Evolutionary conservation across 768 basidiomycete species (phyloP).

Genomic region (Pleurotus platypus): DNA sequence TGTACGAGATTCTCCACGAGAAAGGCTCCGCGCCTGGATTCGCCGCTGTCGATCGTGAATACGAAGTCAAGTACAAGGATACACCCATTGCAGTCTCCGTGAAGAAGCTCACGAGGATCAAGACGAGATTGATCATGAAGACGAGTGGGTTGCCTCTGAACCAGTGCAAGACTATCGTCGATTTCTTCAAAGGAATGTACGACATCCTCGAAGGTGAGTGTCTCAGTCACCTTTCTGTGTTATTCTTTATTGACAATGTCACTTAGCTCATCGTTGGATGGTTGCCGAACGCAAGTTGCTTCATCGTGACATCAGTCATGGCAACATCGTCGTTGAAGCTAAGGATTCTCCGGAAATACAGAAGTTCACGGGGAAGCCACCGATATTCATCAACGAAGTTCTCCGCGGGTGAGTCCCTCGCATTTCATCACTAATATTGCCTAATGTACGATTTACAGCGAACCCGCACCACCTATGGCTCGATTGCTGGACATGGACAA

Average conservation of each 20-base stretch:
- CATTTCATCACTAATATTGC: neutral
- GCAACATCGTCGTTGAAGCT: too few species aligned
- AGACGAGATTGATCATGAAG: neutral
- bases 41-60: neutral
- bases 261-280: neutral
- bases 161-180: neutral
- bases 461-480: neutral
- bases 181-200: slow-evolving; percentile 5
- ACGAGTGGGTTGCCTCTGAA: neutral
- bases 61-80: neutral
- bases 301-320: too few species aligned
- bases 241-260: too few species aligned
- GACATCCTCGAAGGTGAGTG: slow-evolving; percentile 2
- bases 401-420: neutral
- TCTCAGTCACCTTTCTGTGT: neutral
- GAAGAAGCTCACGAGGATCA: neutral
- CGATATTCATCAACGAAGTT: neutral
- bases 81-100: neutral
- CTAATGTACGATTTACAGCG: neutral
- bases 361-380: too few species aligned
- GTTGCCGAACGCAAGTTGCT: too few species aligned
- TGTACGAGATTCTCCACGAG: neutral
- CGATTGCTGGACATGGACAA: neutral
- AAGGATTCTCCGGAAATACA: too few species aligned
- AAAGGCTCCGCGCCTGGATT: neutral